Evolutionary conservation across 306 rosid species (phyloP).

Genomic region (Vicia sativa): DNA sequence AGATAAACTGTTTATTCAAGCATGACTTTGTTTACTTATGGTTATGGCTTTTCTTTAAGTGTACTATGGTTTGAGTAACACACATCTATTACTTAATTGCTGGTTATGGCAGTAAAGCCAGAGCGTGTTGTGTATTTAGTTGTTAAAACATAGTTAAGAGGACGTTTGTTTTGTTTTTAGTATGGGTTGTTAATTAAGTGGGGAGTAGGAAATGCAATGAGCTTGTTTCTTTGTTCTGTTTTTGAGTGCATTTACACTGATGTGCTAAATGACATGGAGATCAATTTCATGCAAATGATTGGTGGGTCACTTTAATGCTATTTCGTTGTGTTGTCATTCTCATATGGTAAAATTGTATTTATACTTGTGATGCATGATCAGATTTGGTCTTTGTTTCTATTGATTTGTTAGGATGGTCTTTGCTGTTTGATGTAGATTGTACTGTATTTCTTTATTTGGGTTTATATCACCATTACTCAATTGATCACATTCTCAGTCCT

Average conservation of each 20-base stretch:
- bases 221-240: slow-evolving; percentile 5
- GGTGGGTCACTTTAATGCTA: slow-evolving; percentile 20
- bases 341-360: slow-evolving; percentile 5
- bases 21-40: neutral
- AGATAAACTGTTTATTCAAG: neutral
- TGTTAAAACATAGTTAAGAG: neutral
- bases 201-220: slow-evolving; percentile 7
- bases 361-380: neutral
- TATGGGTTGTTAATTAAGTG: neutral
- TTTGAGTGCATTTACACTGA: neutral
- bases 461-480: neutral
- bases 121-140: neutral
- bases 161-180: slow-evolving; percentile 18
- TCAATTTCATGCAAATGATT: slow-evolving; percentile 20
- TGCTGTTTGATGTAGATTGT: slow-evolving; percentile 32
- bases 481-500: slow-evolving; percentile 6
- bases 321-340: neutral
- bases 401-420: neutral
- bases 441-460: neutral
- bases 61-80: slow-evolving; percentile 9
- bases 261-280: slow-evolving; percentile 7
- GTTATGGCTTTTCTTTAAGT: neutral
- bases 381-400: slow-evolving; percentile 26
- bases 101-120: neutral
- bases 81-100: neutral